Conservation (phyloP, 2,329 filamentous ascomycete species). For the Penicillium sp. region DNA sequence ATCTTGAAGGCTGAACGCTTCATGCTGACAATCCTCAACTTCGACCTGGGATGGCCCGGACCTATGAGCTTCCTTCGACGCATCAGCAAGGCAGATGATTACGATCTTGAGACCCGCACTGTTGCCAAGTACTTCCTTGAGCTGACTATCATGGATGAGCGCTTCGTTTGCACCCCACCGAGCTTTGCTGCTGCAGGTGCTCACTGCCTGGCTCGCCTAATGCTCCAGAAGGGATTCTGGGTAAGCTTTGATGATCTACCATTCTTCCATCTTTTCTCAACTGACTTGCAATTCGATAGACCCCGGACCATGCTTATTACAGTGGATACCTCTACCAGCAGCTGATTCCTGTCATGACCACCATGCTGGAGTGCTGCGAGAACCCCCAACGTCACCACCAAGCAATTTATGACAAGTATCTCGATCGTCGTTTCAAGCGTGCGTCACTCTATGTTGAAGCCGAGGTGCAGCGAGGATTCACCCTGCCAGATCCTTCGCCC, state of each 20-base stretch:
- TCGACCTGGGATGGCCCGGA: constrained; percentile 95
- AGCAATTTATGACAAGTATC: constrained; percentile 90
- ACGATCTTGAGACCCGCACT: constrained; percentile 91
- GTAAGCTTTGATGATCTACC: constrained; percentile 54
- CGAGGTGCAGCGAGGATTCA: constrained; percentile 64
- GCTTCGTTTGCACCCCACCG: constrained; percentile 85
- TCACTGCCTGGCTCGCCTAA: constrained; percentile 83
- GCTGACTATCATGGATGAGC: constrained; percentile 95
- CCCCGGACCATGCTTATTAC: constrained; percentile 80
- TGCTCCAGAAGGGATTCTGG: constrained; percentile 91
- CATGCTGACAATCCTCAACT: constrained; percentile 95
- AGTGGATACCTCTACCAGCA: constrained; percentile 89
- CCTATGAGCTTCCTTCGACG: constrained; percentile 97
- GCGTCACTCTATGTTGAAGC: constrained; percentile 76
- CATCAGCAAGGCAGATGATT: constrained; percentile 98
- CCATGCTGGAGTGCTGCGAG: constrained; percentile 85
- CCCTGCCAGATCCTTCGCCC: constrained; percentile 42
- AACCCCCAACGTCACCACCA: constrained; percentile 75
- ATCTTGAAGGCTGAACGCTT: constrained; percentile 96
- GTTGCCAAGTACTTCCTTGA: constrained; percentile 98
- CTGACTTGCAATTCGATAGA: constrained; percentile 50
- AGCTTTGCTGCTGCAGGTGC: constrained; percentile 89
- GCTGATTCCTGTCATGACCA: constrained; percentile 70
- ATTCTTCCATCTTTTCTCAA: constrained; percentile 4
- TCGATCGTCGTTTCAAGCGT: constrained; percentile 80